phyloP scores from a whole-genome alignment of 441 rosid genomes.

The Pelargonium australe region DNA sequence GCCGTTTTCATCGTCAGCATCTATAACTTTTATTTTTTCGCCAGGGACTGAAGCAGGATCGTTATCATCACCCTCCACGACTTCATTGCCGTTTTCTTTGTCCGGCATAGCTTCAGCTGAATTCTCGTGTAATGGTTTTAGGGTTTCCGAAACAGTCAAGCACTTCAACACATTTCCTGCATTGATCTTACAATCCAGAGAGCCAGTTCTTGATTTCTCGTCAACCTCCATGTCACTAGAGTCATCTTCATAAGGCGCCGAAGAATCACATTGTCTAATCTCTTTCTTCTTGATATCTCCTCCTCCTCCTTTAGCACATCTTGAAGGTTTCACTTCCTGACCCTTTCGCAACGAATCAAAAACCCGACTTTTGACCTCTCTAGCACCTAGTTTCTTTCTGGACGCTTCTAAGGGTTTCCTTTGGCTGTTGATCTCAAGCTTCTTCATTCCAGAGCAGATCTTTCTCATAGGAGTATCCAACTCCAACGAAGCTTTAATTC shows the following conservation, averaged over 20 bases:
- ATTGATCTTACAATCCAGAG: constrained; percentile 17
- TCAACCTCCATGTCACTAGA: constrained; percentile 33
- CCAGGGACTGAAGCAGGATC: constrained; percentile 7
- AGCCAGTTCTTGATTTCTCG: constrained; percentile 23
- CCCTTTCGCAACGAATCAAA: constrained; percentile 48
- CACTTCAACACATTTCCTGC: constrained; percentile 13
- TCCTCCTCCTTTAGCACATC: constrained; percentile 28
- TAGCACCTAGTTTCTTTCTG: constrained; percentile 39
- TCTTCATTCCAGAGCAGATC: constrained; percentile 52
- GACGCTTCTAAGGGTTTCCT: constrained; percentile 40
- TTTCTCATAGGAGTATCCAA: constrained; percentile 40
- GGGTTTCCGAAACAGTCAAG: constrained; percentile 2
- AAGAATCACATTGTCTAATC: constrained; percentile 6
- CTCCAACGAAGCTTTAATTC: constrained; percentile 47
- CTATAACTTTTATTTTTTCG: not conserved
- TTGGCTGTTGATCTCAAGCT: constrained; percentile 47
- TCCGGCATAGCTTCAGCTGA: constrained; percentile 15
- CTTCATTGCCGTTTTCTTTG: constrained; percentile 2
- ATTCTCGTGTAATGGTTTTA: constrained; percentile 17
- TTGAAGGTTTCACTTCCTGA: constrained; percentile 27
- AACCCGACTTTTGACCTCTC: constrained; percentile 89
- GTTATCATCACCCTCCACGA: constrained; percentile 8
- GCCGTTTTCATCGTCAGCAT: not conserved
- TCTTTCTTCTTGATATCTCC: constrained; percentile 22
- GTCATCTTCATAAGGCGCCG: constrained; percentile 22